These are phyloP conservation scores for Beta macrorhiza DNA, from an alignment of 179 eudicot genomes.

Conservation along the genomic window DNA sequence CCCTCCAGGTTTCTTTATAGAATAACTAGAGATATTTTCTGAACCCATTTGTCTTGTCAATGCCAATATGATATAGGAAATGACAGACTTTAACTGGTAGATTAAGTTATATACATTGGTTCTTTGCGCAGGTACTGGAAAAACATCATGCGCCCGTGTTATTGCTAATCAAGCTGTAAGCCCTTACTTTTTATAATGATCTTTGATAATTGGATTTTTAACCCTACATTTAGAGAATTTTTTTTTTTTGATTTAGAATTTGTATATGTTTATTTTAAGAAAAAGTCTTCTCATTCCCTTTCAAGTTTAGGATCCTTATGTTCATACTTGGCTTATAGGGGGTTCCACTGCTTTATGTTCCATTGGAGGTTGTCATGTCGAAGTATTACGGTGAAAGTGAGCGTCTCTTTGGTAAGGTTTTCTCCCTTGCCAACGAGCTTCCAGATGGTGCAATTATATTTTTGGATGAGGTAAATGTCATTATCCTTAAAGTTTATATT, in stretches of 20 bases:
- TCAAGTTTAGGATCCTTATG: not conserved
- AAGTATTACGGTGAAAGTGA: constrained; percentile 98
- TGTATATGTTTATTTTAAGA: too few relatives aligned
- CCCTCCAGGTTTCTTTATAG: constrained; percentile 77
- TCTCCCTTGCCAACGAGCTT: constrained; percentile 91
- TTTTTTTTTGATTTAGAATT: not conserved
- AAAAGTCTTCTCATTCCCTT: not conserved
- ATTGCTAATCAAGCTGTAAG: constrained; percentile 91
- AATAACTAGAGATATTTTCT: constrained; percentile 2
- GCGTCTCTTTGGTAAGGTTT: constrained; percentile 83
- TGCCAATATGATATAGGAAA: not conserved
- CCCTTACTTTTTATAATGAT: constrained; percentile 19
- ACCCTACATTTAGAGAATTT: not conserved
- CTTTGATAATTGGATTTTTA: not conserved
- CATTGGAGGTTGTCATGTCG: constrained; percentile 85
- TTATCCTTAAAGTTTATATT: constrained; percentile 3
- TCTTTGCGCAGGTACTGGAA: constrained; percentile 83
- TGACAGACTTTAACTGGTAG: not conserved
- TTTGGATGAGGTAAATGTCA: constrained; percentile 77
- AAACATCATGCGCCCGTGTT: constrained; percentile 98
- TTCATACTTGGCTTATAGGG: constrained; percentile 44
- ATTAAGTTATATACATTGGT: constrained; percentile 6
- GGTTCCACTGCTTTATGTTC: constrained; percentile 87
- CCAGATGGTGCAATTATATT: constrained; percentile 90
- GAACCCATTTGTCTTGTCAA: not conserved